phyloP scores from a whole-genome alignment of 768 basidiomycete species.

The Phlegmacium glaucopus region DNA sequence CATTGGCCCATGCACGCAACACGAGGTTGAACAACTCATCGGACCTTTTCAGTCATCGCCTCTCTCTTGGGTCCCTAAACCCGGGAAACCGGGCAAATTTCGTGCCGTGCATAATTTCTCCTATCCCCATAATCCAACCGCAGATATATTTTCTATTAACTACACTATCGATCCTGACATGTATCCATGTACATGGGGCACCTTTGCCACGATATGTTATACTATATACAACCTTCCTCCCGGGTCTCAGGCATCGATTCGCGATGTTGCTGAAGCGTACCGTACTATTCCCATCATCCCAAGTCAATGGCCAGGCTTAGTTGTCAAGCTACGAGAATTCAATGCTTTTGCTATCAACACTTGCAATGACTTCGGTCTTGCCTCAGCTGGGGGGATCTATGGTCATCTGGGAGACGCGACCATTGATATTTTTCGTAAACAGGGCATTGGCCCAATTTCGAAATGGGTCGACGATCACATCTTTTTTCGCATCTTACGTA shows the following conservation, averaged over 20 bases:
- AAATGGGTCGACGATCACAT: constrained; percentile 27
- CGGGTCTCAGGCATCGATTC: constrained; percentile 32
- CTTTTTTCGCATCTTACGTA: constrained; percentile 15
- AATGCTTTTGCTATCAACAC: constrained; percentile 23
- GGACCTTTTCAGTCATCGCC: constrained; percentile 30
- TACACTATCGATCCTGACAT: constrained; percentile 20
- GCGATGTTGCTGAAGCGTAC: constrained; percentile 38
- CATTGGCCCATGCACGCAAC: constrained; percentile 24
- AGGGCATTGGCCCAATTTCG: constrained; percentile 20
- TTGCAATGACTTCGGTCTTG: constrained; percentile 19
- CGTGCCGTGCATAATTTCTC: constrained; percentile 28
- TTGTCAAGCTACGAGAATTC: constrained; percentile 20
- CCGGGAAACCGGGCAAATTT: constrained; percentile 16
- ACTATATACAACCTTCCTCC: constrained; percentile 30
- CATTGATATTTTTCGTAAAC: constrained; percentile 17
- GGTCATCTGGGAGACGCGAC: neutral
- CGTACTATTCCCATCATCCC: constrained; percentile 26
- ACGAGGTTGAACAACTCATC: constrained; percentile 10
- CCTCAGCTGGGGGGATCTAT: constrained; percentile 6
- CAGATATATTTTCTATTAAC: constrained; percentile 20
- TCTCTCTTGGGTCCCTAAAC: too few relatives aligned
- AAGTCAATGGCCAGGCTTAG: constrained; percentile 33
- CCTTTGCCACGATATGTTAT: constrained; percentile 28
- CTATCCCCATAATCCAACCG: neutral
- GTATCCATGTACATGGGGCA: constrained; percentile 37